Evolutionary conservation across 495 filamentous ascomycete genomes (phyloP).

Genomic region (Cairneyella variabilis): DNA sequence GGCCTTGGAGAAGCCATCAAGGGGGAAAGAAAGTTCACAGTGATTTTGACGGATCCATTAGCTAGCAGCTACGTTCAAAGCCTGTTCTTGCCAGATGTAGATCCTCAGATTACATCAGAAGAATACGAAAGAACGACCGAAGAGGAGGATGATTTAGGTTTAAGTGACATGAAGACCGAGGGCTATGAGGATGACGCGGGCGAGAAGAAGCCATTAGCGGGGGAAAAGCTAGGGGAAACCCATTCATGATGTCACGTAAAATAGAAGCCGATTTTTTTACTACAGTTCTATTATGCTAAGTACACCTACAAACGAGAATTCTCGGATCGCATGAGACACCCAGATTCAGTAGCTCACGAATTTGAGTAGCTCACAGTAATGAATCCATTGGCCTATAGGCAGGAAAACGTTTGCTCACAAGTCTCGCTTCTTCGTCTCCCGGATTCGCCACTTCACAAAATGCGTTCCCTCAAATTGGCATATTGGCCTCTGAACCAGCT

Average conservation of each 20-base stretch:
- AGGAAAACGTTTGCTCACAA: too few species aligned
- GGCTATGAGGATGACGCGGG: conserved; percentile 57
- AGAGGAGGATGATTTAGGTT: conserved; percentile 87
- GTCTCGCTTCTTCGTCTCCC: too few species aligned
- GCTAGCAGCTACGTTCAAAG: conserved; percentile 94
- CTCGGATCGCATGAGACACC: too few species aligned
- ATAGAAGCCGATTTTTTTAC: too few species aligned
- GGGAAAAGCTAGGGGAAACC: conserved; percentile 15
- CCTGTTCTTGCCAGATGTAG: conserved; percentile 64
- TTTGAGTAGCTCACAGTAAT: too few species aligned
- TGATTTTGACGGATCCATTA: conserved; percentile 82
- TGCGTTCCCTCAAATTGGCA: too few species aligned
- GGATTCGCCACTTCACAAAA: too few species aligned
- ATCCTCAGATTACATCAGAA: conserved; percentile 75
- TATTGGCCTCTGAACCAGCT: too few species aligned
- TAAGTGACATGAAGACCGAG: conserved; percentile 90
- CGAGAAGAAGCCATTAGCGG: conserved; percentile 17
- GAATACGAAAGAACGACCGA: conserved; percentile 85
- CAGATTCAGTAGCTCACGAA: too few species aligned
- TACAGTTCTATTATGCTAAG: too few species aligned
- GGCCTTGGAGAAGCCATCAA: conserved; percentile 72
- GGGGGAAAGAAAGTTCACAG: conserved; percentile 78
- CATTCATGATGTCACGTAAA: conserved; percentile 4
- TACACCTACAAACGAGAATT: too few species aligned
- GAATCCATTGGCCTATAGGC: too few species aligned